phyloP scores from a whole-genome alignment of 441 rosid genomes.

The Adansonia madagascariensis region DNA sequence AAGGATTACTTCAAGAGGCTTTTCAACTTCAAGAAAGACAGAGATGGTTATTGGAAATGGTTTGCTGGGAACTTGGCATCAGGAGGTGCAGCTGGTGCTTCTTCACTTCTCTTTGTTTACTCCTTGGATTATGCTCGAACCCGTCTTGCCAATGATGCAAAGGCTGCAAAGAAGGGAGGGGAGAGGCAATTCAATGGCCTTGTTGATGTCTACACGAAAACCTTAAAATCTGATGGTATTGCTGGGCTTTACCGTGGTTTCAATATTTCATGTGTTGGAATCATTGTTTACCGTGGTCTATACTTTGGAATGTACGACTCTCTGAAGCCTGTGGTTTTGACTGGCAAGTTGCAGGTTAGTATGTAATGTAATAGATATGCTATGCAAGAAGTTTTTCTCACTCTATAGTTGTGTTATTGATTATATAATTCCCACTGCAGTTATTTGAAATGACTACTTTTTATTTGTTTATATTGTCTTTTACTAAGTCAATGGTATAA shows the following conservation, averaged over 20 bases:
- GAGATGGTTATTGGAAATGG: constrained; percentile 74
- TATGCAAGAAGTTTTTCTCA: not conserved
- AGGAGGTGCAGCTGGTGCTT: constrained; percentile 74
- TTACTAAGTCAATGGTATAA: not conserved
- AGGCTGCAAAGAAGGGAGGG: constrained; percentile 75
- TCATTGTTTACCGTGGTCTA: constrained; percentile 71
- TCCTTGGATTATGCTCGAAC: constrained; percentile 69
- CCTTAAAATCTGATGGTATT: constrained; percentile 55
- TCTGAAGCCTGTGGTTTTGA: constrained; percentile 60
- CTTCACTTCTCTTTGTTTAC: constrained; percentile 64
- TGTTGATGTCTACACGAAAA: constrained; percentile 64
- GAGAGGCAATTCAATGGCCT: constrained; percentile 68
- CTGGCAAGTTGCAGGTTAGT: constrained; percentile 47
- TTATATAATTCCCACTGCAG: not conserved
- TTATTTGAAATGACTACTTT: not conserved
- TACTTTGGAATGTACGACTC: constrained; percentile 71
- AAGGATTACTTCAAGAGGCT: constrained; percentile 71
- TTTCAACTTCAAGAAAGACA: constrained; percentile 72
- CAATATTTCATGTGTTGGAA: constrained; percentile 69
- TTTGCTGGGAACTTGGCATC: constrained; percentile 70
- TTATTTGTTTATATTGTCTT: not conserved
- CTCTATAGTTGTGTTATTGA: not conserved
- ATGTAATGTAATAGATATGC: not conserved
- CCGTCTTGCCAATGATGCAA: constrained; percentile 67
- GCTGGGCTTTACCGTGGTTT: constrained; percentile 73